Conservation (phyloP, 2,329 filamentous ascomycete genomes). For the Sporothrix pallida region DNA sequence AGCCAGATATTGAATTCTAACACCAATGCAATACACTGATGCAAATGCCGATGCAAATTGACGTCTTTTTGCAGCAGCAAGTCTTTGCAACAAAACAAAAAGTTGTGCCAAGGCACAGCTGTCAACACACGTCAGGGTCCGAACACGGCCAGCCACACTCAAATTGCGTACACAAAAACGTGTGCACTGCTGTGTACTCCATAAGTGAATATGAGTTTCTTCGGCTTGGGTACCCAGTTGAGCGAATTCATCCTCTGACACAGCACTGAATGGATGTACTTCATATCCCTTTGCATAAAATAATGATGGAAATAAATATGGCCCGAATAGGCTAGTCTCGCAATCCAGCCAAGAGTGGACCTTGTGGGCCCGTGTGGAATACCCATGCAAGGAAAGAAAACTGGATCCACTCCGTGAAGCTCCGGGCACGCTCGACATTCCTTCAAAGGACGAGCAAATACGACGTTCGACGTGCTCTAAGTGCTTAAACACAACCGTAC, state of each 20-base stretch:
- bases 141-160: neutral
- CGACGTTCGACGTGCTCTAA: neutral
- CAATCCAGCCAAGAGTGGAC: neutral
- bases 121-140: neutral
- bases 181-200: too few species aligned
- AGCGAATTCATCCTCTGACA: too few species aligned
- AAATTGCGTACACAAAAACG: too few species aligned
- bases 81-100: neutral
- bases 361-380: neutral
- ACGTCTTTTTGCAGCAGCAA: neutral
- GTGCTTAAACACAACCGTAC: neutral
- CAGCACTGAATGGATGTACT: too few species aligned
- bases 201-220: too few species aligned
- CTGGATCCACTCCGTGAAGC: neutral
- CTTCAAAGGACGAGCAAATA: neutral
- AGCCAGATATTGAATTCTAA: neutral
- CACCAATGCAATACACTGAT: neutral
- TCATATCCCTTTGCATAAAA: neutral
- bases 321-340: slow-evolving; percentile 18
- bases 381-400: neutral
- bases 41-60: neutral
- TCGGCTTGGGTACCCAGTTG: too few species aligned
- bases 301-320: neutral
- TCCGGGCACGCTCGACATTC: neutral
- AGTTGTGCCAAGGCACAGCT: neutral